These are phyloP conservation scores for Candida sp. DNA, from an alignment of 1,139 yeast species.

Conservation along the genomic window DNA sequence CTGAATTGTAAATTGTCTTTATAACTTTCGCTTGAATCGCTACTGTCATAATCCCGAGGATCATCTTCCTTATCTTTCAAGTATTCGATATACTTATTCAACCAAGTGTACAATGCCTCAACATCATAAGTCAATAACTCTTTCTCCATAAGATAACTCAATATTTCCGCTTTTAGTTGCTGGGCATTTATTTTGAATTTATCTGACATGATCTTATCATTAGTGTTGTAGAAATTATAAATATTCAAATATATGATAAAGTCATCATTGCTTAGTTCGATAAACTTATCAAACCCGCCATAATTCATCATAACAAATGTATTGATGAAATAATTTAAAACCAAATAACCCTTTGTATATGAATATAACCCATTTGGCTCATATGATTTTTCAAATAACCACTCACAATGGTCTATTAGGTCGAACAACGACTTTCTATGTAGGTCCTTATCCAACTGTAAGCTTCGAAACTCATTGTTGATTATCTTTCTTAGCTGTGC, in stretches of 20 bases:
- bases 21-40: not conserved
- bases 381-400: conserved; percentile 29
- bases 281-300: conserved; percentile 42
- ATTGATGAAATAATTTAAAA: conserved; percentile 43
- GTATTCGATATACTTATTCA: conserved; percentile 39
- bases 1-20: not conserved
- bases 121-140: conserved; percentile 35
- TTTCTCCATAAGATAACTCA: conserved; percentile 28
- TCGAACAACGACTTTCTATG: conserved; percentile 38
- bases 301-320: conserved; percentile 43
- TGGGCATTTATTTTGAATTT: conserved; percentile 20
- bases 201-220: conserved; percentile 20
- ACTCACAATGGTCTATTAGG: conserved; percentile 40
- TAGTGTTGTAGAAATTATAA: conserved; percentile 38
- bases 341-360: conserved; percentile 38
- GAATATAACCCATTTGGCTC: conserved; percentile 15
- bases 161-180: conserved; percentile 23
- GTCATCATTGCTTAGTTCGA: conserved; percentile 35
- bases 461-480: conserved; percentile 20
- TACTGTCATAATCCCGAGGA: not conserved
- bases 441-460: conserved; percentile 32
- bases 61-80: conserved; percentile 28
- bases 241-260: conserved; percentile 43
- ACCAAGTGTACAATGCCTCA: conserved; percentile 37
- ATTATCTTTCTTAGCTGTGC: not conserved